Evolutionary conservation across 2,329 filamentous ascomycete genomes (phyloP).

Genomic region (Ophiocordyceps sinensis): DNA sequence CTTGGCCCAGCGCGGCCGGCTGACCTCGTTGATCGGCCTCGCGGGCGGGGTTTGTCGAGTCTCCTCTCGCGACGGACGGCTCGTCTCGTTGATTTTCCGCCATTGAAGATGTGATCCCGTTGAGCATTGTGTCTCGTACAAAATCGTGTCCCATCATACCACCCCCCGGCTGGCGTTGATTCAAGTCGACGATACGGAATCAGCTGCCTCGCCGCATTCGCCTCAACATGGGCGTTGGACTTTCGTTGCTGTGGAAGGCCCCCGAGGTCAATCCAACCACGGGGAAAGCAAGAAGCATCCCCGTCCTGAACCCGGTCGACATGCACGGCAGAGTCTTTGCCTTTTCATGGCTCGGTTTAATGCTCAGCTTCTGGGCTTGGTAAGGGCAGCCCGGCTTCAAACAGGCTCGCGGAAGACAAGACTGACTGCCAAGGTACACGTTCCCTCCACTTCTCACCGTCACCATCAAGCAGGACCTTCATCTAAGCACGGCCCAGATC

Average conservation of each 20-base stretch:
- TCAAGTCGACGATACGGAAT: not conserved
- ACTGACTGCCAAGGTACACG: slow-evolving; percentile 43
- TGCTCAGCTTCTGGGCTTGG: slow-evolving; percentile 83
- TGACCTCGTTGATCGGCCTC: too few relatives aligned
- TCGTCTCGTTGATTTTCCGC: too few relatives aligned
- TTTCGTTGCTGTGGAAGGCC: slow-evolving; percentile 16
- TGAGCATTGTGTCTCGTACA: too few relatives aligned
- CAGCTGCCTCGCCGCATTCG: not conserved
- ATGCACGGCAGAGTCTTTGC: slow-evolving; percentile 79
- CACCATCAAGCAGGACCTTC: slow-evolving; percentile 67
- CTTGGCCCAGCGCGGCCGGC: too few relatives aligned
- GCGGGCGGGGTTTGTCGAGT: too few relatives aligned
- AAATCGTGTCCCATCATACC: too few relatives aligned
- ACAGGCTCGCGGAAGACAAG: not conserved
- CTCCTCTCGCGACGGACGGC: too few relatives aligned
- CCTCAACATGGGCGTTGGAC: slow-evolving; percentile 12
- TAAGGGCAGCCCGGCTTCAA: slow-evolving; percentile 6
- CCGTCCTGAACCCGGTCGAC: slow-evolving; percentile 63
- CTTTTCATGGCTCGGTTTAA: slow-evolving; percentile 77
- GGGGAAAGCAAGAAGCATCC: slow-evolving; percentile 67
- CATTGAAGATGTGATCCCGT: too few relatives aligned
- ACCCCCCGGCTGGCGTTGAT: not conserved
- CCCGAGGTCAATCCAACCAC: slow-evolving; percentile 76
- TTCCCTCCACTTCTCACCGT: slow-evolving; percentile 69
- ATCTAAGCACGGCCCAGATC: slow-evolving; percentile 55